Base-by-base conservation (phyloP, 1,284 basidiomycete species). In the Fomitopsis schrenkii region DNA sequence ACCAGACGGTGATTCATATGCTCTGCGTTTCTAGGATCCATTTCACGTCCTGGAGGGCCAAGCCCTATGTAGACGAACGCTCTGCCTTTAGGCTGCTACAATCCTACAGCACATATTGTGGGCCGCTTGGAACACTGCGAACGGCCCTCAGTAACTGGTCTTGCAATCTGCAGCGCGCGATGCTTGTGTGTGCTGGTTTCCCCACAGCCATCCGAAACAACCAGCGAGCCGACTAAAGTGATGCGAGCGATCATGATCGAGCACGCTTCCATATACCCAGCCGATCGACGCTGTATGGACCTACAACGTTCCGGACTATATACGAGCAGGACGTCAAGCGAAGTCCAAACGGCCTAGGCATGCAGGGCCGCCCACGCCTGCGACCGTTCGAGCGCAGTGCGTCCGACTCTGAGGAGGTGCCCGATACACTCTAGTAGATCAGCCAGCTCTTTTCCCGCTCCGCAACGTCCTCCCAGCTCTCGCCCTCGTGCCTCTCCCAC, bases 401-500 rank as follows among this genome's bases (percentile, higher is more conserved):
- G 12, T 45, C n/a, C n/a, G 42, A 45, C 3, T 22, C 22, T 22
- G 22, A 22, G 22, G 22, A 22, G 22, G 6, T 22, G n/a, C 26
- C 38, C 17, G 42, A 33, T 53, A 30, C 42, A 14, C 3, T 26
- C 45, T 45, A 62, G 42, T 70, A 67, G 30, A 68, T 64, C 60
- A 74, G 44, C 72, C 72, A 72, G 1, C 62, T 64, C 36, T 66
- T 62, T 3, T 66, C 66, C 46, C 44, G 59, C 44, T 58, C 45
- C 42, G 74, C 50, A 53, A 67, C 72, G 2, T 68, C 70, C 54
- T 68, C 72, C 74, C 74, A 75, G 2, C 59, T 59, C 59, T 68
- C 66, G 1, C 63, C 68, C 17, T 67, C 67, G 15, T 53, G 64
- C 57, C 68, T 65, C 54, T 60, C 62, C 64, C 70, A 69, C 59